Evolutionary conservation across 345 rosid species (phyloP).

Genomic region (Kandelia obovata): DNA sequence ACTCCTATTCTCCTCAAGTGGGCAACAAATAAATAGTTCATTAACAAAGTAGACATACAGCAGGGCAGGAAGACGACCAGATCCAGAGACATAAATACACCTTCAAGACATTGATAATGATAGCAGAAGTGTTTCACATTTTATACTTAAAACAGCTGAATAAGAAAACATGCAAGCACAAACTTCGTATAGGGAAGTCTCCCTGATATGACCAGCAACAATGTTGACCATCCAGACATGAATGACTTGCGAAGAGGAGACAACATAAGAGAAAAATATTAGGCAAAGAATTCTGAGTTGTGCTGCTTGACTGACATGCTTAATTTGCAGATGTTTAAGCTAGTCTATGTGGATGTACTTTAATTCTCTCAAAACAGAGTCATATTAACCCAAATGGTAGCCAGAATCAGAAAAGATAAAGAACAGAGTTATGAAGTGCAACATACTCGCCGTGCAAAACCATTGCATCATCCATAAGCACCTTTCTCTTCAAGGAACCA

Average conservation of each 20-base stretch:
- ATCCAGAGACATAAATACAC: background rate
- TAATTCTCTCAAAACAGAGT: background rate
- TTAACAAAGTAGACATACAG: background rate
- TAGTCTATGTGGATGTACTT: too few species aligned
- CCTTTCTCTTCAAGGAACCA: conserved; percentile 78
- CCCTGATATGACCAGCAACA: too few species aligned
- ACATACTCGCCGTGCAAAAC: conserved; percentile 99
- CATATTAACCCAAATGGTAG: background rate
- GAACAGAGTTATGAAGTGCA: conserved; percentile 8
- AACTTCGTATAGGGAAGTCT: background rate
- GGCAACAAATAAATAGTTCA: too few species aligned
- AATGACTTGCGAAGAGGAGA: too few species aligned
- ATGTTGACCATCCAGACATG: too few species aligned
- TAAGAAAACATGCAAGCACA: background rate
- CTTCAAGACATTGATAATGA: background rate
- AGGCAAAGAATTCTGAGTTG: too few species aligned
- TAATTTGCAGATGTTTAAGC: too few species aligned
- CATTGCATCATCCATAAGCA: conserved; percentile 87
- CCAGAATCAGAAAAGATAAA: background rate
- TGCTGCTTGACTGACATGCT: too few species aligned
- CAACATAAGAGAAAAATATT: too few species aligned
- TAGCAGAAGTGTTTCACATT: background rate
- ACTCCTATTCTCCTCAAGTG: too few species aligned
- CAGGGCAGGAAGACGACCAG: background rate
- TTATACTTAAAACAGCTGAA: background rate